Evolutionary conservation across 1,284 basidiomycete genomes (phyloP).

Genomic region (Moniliophthora roreri): DNA sequence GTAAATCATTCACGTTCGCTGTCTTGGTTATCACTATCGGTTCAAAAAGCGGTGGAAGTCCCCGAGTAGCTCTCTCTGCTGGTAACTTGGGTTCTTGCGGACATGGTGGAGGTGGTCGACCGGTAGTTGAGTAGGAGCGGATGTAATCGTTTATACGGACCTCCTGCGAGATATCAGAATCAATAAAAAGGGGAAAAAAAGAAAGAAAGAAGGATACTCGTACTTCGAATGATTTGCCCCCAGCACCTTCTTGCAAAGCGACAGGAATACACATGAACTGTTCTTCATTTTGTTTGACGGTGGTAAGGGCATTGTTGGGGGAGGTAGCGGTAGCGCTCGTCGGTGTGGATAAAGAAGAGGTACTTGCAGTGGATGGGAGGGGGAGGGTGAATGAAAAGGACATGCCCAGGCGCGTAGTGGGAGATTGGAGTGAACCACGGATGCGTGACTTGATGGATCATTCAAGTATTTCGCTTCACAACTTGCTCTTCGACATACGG

Average conservation of each 20-base stretch:
- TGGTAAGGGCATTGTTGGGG: background rate
- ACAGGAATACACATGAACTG: background rate
- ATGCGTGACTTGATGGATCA: too few relatives aligned
- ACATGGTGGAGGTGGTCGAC: conserved; percentile 40
- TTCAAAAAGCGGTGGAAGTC: conserved; percentile 46
- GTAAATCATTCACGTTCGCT: conserved; percentile 3
- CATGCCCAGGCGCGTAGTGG: too few relatives aligned
- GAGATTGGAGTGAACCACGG: too few relatives aligned
- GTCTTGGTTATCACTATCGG: conserved; percentile 23
- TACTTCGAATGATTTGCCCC: conserved; percentile 30
- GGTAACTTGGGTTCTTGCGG: conserved; percentile 39
- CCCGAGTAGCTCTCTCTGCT: conserved; percentile 33
- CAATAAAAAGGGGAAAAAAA: background rate
- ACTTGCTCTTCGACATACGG: too few relatives aligned
- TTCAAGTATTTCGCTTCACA: too few relatives aligned
- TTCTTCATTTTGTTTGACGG: background rate
- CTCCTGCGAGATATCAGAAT: conserved; percentile 45
- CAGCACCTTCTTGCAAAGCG: background rate
- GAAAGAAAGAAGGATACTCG: conserved; percentile 5
- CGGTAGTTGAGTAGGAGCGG: conserved; percentile 40
- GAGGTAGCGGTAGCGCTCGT: background rate
- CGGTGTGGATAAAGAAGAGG: too few relatives aligned
- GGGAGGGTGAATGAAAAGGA: background rate
- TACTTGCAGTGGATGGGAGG: background rate
- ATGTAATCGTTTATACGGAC: conserved; percentile 47